phyloP scores from a whole-genome alignment of 192 early-diverging fungal genomes.

The Irineochytrium annulatum region DNA sequence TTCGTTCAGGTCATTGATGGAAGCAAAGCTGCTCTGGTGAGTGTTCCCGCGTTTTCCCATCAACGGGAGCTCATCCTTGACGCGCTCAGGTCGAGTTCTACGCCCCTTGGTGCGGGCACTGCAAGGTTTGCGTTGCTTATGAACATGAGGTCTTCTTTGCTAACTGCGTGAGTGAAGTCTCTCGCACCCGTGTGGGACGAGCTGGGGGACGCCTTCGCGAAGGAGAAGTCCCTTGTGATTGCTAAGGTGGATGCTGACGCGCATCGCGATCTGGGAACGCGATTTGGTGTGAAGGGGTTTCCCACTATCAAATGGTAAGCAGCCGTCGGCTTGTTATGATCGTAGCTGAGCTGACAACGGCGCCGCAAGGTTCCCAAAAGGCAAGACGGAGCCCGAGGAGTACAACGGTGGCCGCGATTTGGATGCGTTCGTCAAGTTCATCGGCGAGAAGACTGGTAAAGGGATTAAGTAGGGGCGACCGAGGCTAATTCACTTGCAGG shows the following conservation, averaged over 20 bases:
- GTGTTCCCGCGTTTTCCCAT: not conserved
- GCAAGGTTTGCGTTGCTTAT: slow-evolving; percentile 42
- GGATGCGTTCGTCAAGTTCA: slow-evolving; percentile 68
- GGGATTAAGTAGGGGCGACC: not conserved
- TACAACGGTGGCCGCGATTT: slow-evolving; percentile 82
- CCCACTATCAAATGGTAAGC: slow-evolving; percentile 81
- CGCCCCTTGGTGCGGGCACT: slow-evolving; percentile 83
- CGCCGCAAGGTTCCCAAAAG: slow-evolving; percentile 68
- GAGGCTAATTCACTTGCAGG: slow-evolving; percentile 25
- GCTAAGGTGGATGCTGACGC: slow-evolving; percentile 75
- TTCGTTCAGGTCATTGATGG: not conserved
- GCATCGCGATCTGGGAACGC: slow-evolving; percentile 74
- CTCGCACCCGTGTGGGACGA: slow-evolving; percentile 63
- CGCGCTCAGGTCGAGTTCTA: slow-evolving; percentile 83
- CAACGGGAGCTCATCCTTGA: slow-evolving; percentile 42
- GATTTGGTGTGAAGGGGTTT: slow-evolving; percentile 74
- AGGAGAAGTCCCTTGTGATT: slow-evolving; percentile 76
- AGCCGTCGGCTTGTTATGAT: not conserved
- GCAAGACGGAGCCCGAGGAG: slow-evolving; percentile 67
- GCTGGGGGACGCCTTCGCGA: slow-evolving; percentile 71
- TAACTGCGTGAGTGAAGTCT: no score
- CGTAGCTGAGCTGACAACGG: not conserved
- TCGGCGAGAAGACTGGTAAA: slow-evolving; percentile 76
- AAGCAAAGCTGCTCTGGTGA: not conserved
- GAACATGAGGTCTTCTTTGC: not conserved